Base-by-base conservation (phyloP, 371 early-diverging fungal genomes). In the Syncephalastrum sp. region DNA sequence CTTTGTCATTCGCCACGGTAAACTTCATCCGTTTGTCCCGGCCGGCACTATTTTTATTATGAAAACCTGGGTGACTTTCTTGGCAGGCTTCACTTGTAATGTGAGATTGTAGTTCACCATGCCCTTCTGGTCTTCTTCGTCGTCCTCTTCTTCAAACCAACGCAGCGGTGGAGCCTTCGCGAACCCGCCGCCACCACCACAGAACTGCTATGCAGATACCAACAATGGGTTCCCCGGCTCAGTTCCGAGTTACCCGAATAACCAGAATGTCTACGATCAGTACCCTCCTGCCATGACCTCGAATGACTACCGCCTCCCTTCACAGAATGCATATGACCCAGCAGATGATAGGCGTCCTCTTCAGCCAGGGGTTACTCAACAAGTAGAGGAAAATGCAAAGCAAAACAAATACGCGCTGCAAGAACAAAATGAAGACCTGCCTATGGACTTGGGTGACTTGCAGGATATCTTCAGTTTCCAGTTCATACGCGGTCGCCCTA, bases 391-490 rank as follows among this genome's bases (percentile, higher is more conserved):
- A 25, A 12, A 38, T 16, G 51, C 25, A 29, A n/a, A 6, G 3
- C 38, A 13, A 51, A 52, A 52, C 46, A 52, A 51, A 47, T 60
- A 60, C 27, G 48, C 53, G 16, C 49, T 50, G 10, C 50, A 51
- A 13, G 59, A 65, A 33, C 72, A 68, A 54, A 47, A 72, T 47
- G 61, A 63, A 41, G 69, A 72, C 42, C 7, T 51, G 15, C 69
- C 72, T 24, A 68, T 67, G 65, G 69, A 68, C 42, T 19, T 73
- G 15, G 67, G 67, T 2, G 61, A 57, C 23, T 51, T 69, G 16
- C 65, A 67, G 43, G 68, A 73, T 42, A 69, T 73, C 21, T 69
- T 73, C 42, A 60, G 57, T 25, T 73, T 73, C 52, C 54, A 53
- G 21, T 73, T 73, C 53, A 50, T 73, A 21, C 59, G 63, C 6